Evolutionary conservation across 768 basidiomycete species (phyloP).

Genomic region (Chalciporus chontae): DNA sequence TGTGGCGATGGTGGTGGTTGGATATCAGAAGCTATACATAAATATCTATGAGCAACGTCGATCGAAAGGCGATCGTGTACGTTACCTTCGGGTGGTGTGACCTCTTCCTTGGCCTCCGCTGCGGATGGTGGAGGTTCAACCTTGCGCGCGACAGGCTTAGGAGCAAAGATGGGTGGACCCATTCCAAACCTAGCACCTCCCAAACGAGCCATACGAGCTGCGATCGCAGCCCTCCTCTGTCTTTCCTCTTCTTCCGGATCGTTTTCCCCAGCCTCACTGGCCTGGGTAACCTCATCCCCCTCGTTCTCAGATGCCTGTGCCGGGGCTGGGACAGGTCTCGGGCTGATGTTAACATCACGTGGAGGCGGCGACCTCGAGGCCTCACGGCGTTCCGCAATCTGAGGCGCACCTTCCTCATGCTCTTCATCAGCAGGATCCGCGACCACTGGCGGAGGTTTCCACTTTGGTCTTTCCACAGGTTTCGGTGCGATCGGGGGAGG

Average conservation of each 20-base stretch:
- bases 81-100: constrained; percentile 16
- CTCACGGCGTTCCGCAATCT: constrained; percentile 20
- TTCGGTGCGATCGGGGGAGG: constrained; percentile 47
- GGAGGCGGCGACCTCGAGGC: constrained; percentile 36
- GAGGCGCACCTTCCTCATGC: constrained; percentile 29
- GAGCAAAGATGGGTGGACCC: constrained; percentile 69
- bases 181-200: constrained; percentile 84
- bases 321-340: not conserved
- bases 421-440: constrained; percentile 44
- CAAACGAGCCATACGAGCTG: constrained; percentile 89
- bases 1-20: constrained; percentile 10
- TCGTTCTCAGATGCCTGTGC: constrained; percentile 18
- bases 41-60: constrained; percentile 3
- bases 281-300: constrained; percentile 23
- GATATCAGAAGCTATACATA: constrained; percentile 6
- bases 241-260: constrained; percentile 67
- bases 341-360: constrained; percentile 12
- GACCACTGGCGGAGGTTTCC: constrained; percentile 74
- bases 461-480: constrained; percentile 73
- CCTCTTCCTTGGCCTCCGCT: constrained; percentile 25
- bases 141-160: constrained; percentile 43
- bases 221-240: constrained; percentile 80
- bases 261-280: constrained; percentile 23
- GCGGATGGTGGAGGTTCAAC: constrained; percentile 15
- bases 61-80: not conserved